These are phyloP conservation scores for Zymoseptoria tritici DNA, from an alignment of 2,329 filamentous ascomycete species.

Conservation along the genomic window DNA sequence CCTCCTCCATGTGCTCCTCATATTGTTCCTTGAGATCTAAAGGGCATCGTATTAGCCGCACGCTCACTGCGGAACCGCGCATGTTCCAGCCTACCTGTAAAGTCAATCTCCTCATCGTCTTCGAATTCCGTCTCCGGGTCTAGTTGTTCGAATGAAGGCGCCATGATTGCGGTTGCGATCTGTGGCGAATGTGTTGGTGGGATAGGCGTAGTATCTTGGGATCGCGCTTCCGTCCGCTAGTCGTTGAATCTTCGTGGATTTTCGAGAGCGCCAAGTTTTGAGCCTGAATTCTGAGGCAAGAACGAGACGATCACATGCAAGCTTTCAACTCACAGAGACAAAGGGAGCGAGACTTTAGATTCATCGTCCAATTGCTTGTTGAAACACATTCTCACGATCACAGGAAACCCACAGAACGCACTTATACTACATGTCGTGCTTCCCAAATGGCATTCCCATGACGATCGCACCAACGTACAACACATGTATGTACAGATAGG, in stretches of 20 bases:
- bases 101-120: constrained; percentile 87
- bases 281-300: no score
- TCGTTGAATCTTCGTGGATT: neutral
- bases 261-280: neutral
- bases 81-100: constrained; percentile 45
- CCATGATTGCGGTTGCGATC: constrained; percentile 50
- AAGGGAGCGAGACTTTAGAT: no score
- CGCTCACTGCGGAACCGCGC: neutral
- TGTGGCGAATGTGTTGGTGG: neutral
- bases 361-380: no score
- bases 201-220: neutral
- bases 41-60: constrained; percentile 6
- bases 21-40: constrained; percentile 84
- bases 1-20: constrained; percentile 91
- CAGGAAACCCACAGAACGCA: no score
- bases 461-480: no score
- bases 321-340: no score
- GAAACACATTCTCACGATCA: no score
- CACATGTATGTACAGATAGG: neutral
- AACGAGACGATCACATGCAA: no score
- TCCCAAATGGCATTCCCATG: no score
- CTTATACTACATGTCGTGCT: no score
- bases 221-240: neutral
- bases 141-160: constrained; percentile 85
- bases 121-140: constrained; percentile 74